Conservation (phyloP, 2,329 filamentous ascomycete genomes). For the Ophiostoma novo-ulmi region DNA sequence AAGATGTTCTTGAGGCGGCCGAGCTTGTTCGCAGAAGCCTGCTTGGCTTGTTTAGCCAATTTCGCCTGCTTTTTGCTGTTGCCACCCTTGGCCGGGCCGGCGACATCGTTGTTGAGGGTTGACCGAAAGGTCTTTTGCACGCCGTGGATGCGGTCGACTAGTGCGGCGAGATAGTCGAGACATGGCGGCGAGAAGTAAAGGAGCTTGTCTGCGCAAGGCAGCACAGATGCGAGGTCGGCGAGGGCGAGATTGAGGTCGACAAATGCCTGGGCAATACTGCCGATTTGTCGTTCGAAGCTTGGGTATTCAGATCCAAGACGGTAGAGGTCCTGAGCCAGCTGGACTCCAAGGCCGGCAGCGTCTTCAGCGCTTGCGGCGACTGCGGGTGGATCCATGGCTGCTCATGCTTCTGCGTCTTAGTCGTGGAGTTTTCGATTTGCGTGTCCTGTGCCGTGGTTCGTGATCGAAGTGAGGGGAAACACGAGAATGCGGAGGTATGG, state of each 20-base stretch:
- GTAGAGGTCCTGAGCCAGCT: slow-evolving; percentile 26
- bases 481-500: slow-evolving; percentile 2
- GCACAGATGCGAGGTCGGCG: slow-evolving; percentile 22
- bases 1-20: slow-evolving; percentile 24
- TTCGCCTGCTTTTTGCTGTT: slow-evolving; percentile 12
- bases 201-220: background rate
- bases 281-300: slow-evolving; percentile 24
- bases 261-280: slow-evolving; percentile 27
- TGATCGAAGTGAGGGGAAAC: slow-evolving; percentile 2
- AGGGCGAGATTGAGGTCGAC: slow-evolving; percentile 26
- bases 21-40: slow-evolving; percentile 18
- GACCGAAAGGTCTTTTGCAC: slow-evolving; percentile 21
- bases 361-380: slow-evolving; percentile 25
- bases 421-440: background rate
- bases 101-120: slow-evolving; percentile 7
- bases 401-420: slow-evolving; percentile 19
- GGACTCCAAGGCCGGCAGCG: slow-evolving; percentile 25
- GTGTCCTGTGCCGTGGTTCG: background rate
- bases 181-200: slow-evolving; percentile 10
- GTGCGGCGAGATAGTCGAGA: slow-evolving; percentile 12
- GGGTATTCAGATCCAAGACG: slow-evolving; percentile 24
- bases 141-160: slow-evolving; percentile 23
- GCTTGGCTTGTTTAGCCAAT: slow-evolving; percentile 17
- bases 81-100: slow-evolving; percentile 1
- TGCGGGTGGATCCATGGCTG: slow-evolving; percentile 22